Percentiles rank a stretch among this genome's conserved stretches.
Evolutionary conservation across 1,284 basidiomycete species (phyloP).

Genomic region (Vanrija pseudolonga): DNA sequence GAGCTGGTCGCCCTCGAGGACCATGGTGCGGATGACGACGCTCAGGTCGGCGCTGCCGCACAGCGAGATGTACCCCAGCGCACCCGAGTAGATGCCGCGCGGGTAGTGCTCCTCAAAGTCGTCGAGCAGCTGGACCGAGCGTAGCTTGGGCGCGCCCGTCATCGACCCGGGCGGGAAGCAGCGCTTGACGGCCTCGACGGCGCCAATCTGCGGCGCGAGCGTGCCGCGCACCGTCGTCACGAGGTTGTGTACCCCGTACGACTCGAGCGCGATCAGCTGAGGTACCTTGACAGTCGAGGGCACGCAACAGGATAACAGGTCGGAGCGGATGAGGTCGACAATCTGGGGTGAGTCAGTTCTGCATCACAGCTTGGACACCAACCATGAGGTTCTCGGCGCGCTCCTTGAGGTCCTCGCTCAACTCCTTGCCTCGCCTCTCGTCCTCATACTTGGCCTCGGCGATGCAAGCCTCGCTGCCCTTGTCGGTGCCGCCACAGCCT

Average conservation of each 20-base stretch:
- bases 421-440: slow-evolving; percentile 44
- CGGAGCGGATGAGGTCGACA: slow-evolving; percentile 91
- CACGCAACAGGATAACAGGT: slow-evolving; percentile 68
- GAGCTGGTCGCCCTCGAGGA: slow-evolving; percentile 61
- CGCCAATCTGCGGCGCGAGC: slow-evolving; percentile 50
- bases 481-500: slow-evolving; percentile 26
- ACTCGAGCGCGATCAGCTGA: slow-evolving; percentile 84
- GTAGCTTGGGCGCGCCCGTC: slow-evolving; percentile 95
- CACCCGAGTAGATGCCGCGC: slow-evolving; percentile 86
- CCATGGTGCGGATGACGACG: slow-evolving; percentile 91
- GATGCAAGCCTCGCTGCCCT: slow-evolving; percentile 28
- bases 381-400: slow-evolving; percentile 94
- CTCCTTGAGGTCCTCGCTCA: slow-evolving; percentile 80
- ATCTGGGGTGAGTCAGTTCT: slow-evolving; percentile 53
- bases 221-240: slow-evolving; percentile 87
- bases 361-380: slow-evolving; percentile 20
- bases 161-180: slow-evolving; percentile 94
- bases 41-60: slow-evolving; percentile 88
- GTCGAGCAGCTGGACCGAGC: slow-evolving; percentile 86
- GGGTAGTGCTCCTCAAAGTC: slow-evolving; percentile 64
- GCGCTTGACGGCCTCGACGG: slow-evolving; percentile 69
- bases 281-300: slow-evolving; percentile 73
- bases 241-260: slow-evolving; percentile 93
- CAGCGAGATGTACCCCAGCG: slow-evolving; percentile 87
- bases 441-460: slow-evolving; percentile 41